Base-by-base conservation (phyloP, 805 yeast genomes). In the Komagataella pastoris region DNA sequence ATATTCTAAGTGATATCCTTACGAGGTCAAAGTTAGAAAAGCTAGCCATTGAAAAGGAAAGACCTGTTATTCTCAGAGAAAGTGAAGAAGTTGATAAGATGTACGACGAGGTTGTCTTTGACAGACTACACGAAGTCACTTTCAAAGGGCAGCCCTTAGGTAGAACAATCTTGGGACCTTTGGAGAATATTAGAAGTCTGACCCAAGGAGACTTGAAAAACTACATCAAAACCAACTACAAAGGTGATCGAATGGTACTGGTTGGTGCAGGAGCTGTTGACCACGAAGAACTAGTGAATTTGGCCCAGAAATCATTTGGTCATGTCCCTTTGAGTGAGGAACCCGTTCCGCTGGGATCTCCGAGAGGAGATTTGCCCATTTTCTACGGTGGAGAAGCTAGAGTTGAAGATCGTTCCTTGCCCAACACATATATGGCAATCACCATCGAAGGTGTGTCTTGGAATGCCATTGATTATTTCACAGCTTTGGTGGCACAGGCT, bases 401-500 rank as follows among this genome's bases (percentile, higher is more conserved):
- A 60, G 77, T 89, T 53, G 83, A 83, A 59, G 97, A 93, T 59
- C 80, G 80, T 56, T 72, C 93, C 1, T 69, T 93, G 61, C 96
- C 97, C 36, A 81, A 81, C 6, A 89, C 97, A 1, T 95, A 93
- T 68, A 79, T 90, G 52, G 99, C 97, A 3, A 70, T 93, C 51
- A 93, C 97, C 10, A 83, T 93, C n/a, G 98, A 93, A 72, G 98
- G 99, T 59, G 97, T 90, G 21, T 84, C 96, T 44, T 93, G 99
- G 99, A 84, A 86, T 44, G 88, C 93, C 2, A 88, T 95, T 8
- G 97, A 93, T 65, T 93, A 90, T 70, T 90, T 89, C 73, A 85
- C 95, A 17, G 97, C 96, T 0, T 76, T 95, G 45, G 96, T 91
- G 1, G 95, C 97, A 6, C 97, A 93, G 71, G 97, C 98, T 8